These are phyloP conservation scores for Sicyos baderoa DNA, from an alignment of 306 rosid genomes.

Conservation along the genomic window DNA sequence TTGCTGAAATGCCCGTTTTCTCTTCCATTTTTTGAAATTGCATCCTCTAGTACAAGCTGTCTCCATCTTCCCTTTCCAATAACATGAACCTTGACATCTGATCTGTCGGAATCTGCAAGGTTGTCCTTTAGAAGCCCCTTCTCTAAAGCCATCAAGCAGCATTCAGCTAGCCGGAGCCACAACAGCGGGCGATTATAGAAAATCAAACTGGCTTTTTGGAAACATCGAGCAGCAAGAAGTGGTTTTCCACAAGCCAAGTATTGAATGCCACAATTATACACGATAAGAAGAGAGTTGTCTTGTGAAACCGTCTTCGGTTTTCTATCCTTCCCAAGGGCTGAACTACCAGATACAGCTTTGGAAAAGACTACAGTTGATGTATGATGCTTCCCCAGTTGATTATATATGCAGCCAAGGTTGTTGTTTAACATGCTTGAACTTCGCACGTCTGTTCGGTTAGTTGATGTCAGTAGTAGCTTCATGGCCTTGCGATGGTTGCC, in stretches of 20 bases:
- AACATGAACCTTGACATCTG: slow-evolving; percentile 60
- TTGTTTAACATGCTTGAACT: slow-evolving; percentile 74
- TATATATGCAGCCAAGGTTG: slow-evolving; percentile 89
- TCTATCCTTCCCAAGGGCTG: slow-evolving; percentile 72
- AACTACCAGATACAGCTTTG: slow-evolving; percentile 65
- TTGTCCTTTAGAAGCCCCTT: slow-evolving; percentile 51
- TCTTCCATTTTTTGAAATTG: slow-evolving; percentile 46
- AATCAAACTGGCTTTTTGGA: slow-evolving; percentile 79
- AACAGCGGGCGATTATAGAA: slow-evolving; percentile 73
- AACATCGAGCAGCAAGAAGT: slow-evolving; percentile 78
- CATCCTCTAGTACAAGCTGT: slow-evolving; percentile 66
- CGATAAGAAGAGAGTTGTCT: slow-evolving; percentile 72
- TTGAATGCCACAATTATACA: slow-evolving; percentile 87
- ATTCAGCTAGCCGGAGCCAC: slow-evolving; percentile 96
- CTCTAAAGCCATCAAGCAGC: slow-evolving; percentile 92
- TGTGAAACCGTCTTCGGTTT: slow-evolving; percentile 64
- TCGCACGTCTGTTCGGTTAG: slow-evolving; percentile 58
- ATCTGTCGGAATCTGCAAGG: slow-evolving; percentile 36
- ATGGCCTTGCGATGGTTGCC: slow-evolving; percentile 94
- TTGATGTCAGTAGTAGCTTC: slow-evolving; percentile 84
- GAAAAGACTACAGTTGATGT: slow-evolving; percentile 75
- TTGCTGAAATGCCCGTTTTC: slow-evolving; percentile 37
- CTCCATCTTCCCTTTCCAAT: slow-evolving; percentile 92
- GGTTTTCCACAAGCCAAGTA: slow-evolving; percentile 89
- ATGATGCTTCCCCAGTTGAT: slow-evolving; percentile 92